These are phyloP conservation scores for Cyberlindnera mrakii DNA, from an alignment of 805 yeast species.

Conservation along the genomic window DNA sequence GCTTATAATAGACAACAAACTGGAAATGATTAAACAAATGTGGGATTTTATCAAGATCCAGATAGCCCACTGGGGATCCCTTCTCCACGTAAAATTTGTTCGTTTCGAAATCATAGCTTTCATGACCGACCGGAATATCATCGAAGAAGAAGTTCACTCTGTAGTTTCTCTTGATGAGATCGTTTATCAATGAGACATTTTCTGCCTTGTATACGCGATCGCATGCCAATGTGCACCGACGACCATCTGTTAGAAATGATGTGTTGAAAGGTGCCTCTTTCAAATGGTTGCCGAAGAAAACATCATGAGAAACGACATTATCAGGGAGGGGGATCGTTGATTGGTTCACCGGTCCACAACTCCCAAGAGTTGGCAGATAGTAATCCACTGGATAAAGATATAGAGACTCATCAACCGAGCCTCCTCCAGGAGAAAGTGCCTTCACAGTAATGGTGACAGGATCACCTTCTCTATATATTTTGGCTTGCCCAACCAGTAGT, in stretches of 20 bases:
- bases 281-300: conserved; percentile 14
- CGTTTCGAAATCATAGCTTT: conserved; percentile 23
- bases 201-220: conserved; percentile 15
- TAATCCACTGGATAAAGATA: conserved; percentile 22
- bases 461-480: conserved; percentile 14
- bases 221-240: conserved; percentile 13
- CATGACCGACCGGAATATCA: conserved; percentile 27
- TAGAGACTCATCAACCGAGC: conserved; percentile 17
- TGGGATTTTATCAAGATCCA: conserved; percentile 24
- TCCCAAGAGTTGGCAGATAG: conserved; percentile 18
- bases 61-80: conserved; percentile 27
- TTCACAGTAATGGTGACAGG: conserved; percentile 16
- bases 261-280: conserved; percentile 19
- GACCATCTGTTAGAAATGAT: conserved; percentile 7
- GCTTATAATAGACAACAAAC: conserved; percentile 21
- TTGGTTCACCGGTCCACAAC: conserved; percentile 15
- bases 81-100: conserved; percentile 21
- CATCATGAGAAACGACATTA: conserved; percentile 5
- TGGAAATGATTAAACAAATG: conserved; percentile 28
- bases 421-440: conserved; percentile 23
- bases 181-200: conserved; percentile 23
- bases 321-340: neutral
- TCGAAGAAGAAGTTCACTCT: conserved; percentile 25
- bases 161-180: conserved; percentile 24
- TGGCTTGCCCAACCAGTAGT: conserved; percentile 1